Base-by-base conservation (phyloP, 192 early-diverging fungal species). In the Allomyces javanicus region DNA sequence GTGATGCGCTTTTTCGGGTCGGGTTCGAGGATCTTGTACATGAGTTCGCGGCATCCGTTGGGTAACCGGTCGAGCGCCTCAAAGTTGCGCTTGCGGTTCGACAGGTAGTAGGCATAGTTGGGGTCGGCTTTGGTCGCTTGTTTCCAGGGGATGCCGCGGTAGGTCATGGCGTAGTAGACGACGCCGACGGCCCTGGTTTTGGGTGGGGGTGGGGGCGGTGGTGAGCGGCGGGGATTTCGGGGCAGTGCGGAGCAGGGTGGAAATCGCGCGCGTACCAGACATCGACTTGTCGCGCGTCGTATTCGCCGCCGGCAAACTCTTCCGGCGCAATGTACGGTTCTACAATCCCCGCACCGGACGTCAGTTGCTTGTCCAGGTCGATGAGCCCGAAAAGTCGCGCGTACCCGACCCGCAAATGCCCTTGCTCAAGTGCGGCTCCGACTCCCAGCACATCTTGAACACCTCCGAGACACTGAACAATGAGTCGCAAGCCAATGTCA, bases 301-400 rank as follows among this genome's bases (percentile, higher is more conserved):
- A 93, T 62, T 83, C 82, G 11, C 73, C 71, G 26, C 70, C 66
- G 7, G 63, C 73, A 73, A 87, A 89, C 72, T 82, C 76, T 65
- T 92, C 91, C 1, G 91, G 91, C 0, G 91, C 91, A 73, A 93
- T 93, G 67, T 91, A 93, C 0, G 91, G 91, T 40, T 87, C 50
- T 58, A 9, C 12, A 58, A 58, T 40, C 4, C 33, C 33, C 7
- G 33, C 4, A 9, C 2, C 5, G n/a, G n/a, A n/a, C 2, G 33
- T 40, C 33, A 40, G 33, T 9, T 7, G 7, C 7, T 3, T 40
- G 33, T n/a, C 4, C 26, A 4, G 4, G 26, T 3, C 26, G 26
- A 26, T 4, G 26, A 26, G 26, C 26, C 26, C 26, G 4, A 1
- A 4, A 26, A 40, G 7, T 40, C 3, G 33, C 50, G 10, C 50